Evolutionary conservation across 75 land plant species (phyloP).

Genomic region (Sequoia sempervirens): DNA sequence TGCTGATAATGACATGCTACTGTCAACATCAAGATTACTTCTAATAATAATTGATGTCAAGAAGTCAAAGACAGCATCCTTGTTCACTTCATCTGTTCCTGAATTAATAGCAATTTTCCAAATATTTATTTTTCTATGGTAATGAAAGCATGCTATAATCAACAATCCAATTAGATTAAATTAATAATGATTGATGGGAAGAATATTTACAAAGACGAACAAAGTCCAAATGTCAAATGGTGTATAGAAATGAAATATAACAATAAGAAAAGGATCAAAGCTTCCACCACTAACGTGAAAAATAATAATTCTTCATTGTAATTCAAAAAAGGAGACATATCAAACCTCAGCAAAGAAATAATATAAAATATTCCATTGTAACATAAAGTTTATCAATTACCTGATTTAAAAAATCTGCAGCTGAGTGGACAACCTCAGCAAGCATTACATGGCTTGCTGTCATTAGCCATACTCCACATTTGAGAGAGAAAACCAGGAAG

Average conservation of each 20-base stretch:
- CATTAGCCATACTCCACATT: slow-evolving; percentile 83
- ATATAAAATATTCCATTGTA: background rate
- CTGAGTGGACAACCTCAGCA: slow-evolving; percentile 92
- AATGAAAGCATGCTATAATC: background rate
- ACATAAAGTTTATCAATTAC: slow-evolving; percentile 25
- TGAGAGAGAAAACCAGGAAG: slow-evolving; percentile 86
- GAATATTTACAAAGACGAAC: background rate
- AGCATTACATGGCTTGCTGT: slow-evolving; percentile 98
- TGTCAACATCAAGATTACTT: background rate
- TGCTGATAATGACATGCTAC: background rate
- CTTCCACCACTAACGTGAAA: background rate
- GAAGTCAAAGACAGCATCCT: background rate
- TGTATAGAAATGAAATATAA: background rate
- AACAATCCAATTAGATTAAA: background rate
- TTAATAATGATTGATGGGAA: background rate
- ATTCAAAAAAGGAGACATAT: background rate
- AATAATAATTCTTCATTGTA: background rate
- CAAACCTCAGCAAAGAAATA: background rate
- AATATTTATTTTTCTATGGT: background rate
- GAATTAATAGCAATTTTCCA: background rate
- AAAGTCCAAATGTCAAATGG: background rate
- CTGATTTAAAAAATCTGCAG: slow-evolving; percentile 98
- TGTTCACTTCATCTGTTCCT: background rate
- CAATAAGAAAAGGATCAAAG: background rate
- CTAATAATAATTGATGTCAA: background rate